phyloP scores from a whole-genome alignment of 1,284 basidiomycete genomes.

The Agaricales sp. region DNA sequence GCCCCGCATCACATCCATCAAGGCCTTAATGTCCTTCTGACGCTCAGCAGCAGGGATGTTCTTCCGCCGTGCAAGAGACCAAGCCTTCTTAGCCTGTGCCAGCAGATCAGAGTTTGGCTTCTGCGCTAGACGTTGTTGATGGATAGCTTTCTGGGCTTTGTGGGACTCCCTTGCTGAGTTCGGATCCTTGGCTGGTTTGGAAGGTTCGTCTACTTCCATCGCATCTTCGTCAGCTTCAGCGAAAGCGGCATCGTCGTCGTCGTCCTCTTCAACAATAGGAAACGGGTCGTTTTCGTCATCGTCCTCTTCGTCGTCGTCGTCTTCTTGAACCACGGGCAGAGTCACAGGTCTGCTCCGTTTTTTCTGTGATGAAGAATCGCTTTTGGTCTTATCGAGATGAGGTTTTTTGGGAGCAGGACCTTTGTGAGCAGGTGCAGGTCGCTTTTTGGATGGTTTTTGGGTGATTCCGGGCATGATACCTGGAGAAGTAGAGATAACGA shows the following conservation, averaged over 20 bases:
- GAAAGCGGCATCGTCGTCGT: constrained; percentile 17
- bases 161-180: constrained; percentile 51
- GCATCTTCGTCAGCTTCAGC: constrained; percentile 18
- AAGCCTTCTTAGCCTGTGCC: constrained; percentile 65
- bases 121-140: constrained; percentile 57
- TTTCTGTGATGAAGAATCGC: constrained; percentile 17
- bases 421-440: constrained; percentile 31
- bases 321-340: constrained; percentile 19
- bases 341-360: constrained; percentile 49
- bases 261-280: constrained; percentile 23
- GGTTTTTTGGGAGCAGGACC: constrained; percentile 44
- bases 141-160: constrained; percentile 51
- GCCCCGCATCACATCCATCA: constrained; percentile 69
- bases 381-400: constrained; percentile 26
- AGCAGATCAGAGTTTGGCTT: constrained; percentile 74
- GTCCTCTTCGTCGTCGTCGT: constrained; percentile 21
- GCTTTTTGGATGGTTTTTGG: constrained; percentile 33
- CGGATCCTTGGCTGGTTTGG: constrained; percentile 5
- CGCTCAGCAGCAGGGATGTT: constrained; percentile 61
- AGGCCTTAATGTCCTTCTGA: constrained; percentile 55
- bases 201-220: constrained; percentile 15
- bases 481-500: too few relatives aligned
- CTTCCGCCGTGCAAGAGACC: constrained; percentile 74
- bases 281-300: constrained; percentile 20
- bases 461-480: not conserved